A percentile compares a stretch with the other conserved stretches of the same genome.
Evolutionary conservation across 148 eudicot genomes (phyloP).

Genomic region (Tetragonia tetragonoides): DNA sequence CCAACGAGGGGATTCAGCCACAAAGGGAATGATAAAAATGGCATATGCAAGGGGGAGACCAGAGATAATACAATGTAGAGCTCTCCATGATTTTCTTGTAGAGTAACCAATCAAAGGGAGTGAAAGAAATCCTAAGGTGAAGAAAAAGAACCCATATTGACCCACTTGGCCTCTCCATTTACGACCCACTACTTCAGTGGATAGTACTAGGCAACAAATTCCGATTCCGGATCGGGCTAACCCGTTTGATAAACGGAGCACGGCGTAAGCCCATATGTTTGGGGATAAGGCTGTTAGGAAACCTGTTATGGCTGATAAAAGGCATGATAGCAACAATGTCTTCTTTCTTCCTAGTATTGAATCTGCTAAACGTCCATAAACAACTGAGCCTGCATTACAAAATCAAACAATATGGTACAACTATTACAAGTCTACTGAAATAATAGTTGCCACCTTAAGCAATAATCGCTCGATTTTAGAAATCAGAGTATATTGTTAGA

Average conservation of each 20-base stretch:
- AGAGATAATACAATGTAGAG: constrained; percentile 32
- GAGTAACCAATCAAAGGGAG: constrained; percentile 46
- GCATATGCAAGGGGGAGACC: constrained; percentile 34
- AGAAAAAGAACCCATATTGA: constrained; percentile 55
- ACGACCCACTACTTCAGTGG: constrained; percentile 53
- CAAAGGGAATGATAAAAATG: constrained; percentile 37
- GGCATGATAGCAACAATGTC: constrained; percentile 40
- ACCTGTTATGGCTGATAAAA: constrained; percentile 35
- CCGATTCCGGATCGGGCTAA: constrained; percentile 51
- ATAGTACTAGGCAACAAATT: constrained; percentile 42
- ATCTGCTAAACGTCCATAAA: constrained; percentile 50
- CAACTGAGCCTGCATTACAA: constrained; percentile 41
- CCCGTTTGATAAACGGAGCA: constrained; percentile 43
- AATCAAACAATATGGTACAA: neutral
- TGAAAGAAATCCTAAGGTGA: constrained; percentile 45
- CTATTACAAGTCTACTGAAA: too few species aligned
- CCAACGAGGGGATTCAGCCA: constrained; percentile 61
- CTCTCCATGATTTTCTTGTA: constrained; percentile 42
- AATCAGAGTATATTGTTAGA: too few species aligned
- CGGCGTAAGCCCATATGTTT: constrained; percentile 44
- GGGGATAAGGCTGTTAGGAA: constrained; percentile 47
- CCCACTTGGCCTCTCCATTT: constrained; percentile 53
- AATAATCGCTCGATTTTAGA: too few species aligned
- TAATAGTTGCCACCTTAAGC: too few species aligned
- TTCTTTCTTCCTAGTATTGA: constrained; percentile 49